These are phyloP conservation scores for Pichia sp. DNA, from an alignment of 1,139 yeast species.

Conservation along the genomic window DNA sequence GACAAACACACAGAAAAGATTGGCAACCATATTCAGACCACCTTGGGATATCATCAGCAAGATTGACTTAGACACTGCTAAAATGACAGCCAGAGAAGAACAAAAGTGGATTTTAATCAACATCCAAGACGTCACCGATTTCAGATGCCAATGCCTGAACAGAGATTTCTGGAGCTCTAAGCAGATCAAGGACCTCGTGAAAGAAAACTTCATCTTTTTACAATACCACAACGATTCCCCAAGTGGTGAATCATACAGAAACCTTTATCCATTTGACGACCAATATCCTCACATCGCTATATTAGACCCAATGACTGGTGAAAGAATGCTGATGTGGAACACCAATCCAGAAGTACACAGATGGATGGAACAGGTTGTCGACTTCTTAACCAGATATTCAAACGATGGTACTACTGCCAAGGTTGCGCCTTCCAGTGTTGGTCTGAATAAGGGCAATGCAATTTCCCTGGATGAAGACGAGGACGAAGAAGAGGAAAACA, in stretches of 20 bases:
- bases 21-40: slow-evolving; percentile 84
- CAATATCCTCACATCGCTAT: slow-evolving; percentile 85
- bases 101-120: slow-evolving; percentile 86
- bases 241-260: slow-evolving; percentile 66
- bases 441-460: slow-evolving; percentile 20
- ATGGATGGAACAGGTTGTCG: slow-evolving; percentile 62
- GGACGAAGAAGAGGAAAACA: slow-evolving; percentile 15
- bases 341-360: slow-evolving; percentile 52
- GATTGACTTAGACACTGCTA: slow-evolving; percentile 70
- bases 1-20: slow-evolving; percentile 63
- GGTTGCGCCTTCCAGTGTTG: slow-evolving; percentile 14
- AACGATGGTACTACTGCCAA: slow-evolving; percentile 51
- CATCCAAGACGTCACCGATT: slow-evolving; percentile 82
- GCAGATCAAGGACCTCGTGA: slow-evolving; percentile 62
- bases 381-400: slow-evolving; percentile 62
- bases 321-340: slow-evolving; percentile 75
- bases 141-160: slow-evolving; percentile 85
- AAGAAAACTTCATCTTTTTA: slow-evolving; percentile 70
- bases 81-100: slow-evolving; percentile 56
- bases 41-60: slow-evolving; percentile 86
- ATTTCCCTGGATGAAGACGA: slow-evolving; percentile 32
- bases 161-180: slow-evolving; percentile 88
- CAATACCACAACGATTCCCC: slow-evolving; percentile 79
- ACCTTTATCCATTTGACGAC: slow-evolving; percentile 63
- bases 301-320: slow-evolving; percentile 94